phyloP scores from a whole-genome alignment of 352 stramenopile genomes.

The Globisporangium abappressorium region DNA sequence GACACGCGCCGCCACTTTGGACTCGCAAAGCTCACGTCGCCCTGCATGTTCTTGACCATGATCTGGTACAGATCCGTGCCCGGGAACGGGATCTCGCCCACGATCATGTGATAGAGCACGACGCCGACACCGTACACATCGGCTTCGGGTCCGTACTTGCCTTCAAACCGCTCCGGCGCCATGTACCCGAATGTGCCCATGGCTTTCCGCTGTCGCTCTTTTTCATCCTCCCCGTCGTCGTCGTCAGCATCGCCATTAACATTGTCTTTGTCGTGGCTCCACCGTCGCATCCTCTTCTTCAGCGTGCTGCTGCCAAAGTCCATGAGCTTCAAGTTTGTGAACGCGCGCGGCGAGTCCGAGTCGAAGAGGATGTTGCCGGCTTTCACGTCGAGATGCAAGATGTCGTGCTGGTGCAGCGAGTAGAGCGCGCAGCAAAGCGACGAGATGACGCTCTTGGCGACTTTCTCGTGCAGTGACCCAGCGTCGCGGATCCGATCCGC shows the following conservation, averaged over 20 bases:
- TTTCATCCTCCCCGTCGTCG: constrained; percentile 3
- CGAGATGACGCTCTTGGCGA: constrained; percentile 36
- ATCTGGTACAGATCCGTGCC: constrained; percentile 43
- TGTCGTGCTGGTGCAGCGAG: constrained; percentile 43
- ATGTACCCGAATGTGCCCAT: constrained; percentile 62
- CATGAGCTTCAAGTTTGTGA: constrained; percentile 60
- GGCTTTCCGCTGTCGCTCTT: constrained; percentile 18
- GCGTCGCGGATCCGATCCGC: constrained; percentile 38
- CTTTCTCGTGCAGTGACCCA: constrained; percentile 30
- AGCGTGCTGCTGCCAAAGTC: constrained; percentile 56
- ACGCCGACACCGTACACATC: constrained; percentile 65
- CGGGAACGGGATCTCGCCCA: constrained; percentile 43
- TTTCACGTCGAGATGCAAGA: constrained; percentile 69
- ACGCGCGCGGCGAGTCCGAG: constrained; percentile 25
- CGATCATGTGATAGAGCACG: constrained; percentile 63
- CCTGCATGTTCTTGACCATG: constrained; percentile 65
- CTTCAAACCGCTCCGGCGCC: constrained; percentile 61
- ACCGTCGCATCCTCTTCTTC: not conserved
- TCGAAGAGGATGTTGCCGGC: constrained; percentile 68
- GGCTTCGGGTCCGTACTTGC: constrained; percentile 37
- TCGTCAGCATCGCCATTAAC: not conserved
- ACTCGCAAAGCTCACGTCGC: constrained; percentile 39
- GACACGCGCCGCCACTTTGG: constrained; percentile 40
- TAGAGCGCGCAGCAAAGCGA: constrained; percentile 46
- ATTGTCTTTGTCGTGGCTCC: constrained; percentile 5